Percentiles rank a stretch among this genome's conserved stretches.
These are phyloP conservation scores for Telopea speciosissima DNA, from an alignment of 177 flowering plant species.

Conservation along the genomic window DNA sequence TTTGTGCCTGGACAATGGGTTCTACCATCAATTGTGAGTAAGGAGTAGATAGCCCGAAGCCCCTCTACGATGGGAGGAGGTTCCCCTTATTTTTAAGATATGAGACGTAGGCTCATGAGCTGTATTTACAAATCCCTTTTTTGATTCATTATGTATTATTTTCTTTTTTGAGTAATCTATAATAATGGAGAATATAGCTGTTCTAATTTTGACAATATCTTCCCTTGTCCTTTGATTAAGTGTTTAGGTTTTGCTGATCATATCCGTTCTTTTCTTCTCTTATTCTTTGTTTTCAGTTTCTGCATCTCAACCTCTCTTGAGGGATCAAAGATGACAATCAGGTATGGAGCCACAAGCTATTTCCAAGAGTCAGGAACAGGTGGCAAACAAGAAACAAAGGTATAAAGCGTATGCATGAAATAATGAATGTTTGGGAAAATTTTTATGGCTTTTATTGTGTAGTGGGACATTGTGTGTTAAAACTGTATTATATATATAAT, in stretches of 20 bases:
- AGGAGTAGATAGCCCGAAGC: too few relatives aligned
- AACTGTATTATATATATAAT: conserved; percentile 3
- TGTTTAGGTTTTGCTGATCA: not conserved
- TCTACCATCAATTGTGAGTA: too few relatives aligned
- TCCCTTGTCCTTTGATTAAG: not conserved
- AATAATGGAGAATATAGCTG: not conserved
- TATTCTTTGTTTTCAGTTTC: conserved; percentile 35
- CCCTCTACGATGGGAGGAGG: too few relatives aligned
- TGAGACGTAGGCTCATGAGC: not conserved
- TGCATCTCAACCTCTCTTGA: conserved; percentile 46
- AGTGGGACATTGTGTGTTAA: not conserved
- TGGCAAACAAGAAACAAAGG: not conserved
- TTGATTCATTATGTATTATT: too few relatives aligned
- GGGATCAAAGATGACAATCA: conserved; percentile 32
- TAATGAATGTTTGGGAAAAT: not conserved
- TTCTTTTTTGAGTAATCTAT: not conserved
- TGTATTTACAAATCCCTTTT: not conserved
- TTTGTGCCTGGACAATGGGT: too few relatives aligned
- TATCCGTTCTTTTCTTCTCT: not conserved
- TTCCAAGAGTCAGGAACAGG: not conserved
- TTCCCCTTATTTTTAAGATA: too few relatives aligned
- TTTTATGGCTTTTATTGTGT: not conserved
- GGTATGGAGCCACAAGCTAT: not conserved
- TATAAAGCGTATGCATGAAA: not conserved
- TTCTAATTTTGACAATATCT: not conserved